Percentiles rank a stretch among this genome's conserved stretches.
Evolutionary conservation across 139 green algal species (phyloP).

Genomic region (Tetradesmus lagerheimii): DNA sequence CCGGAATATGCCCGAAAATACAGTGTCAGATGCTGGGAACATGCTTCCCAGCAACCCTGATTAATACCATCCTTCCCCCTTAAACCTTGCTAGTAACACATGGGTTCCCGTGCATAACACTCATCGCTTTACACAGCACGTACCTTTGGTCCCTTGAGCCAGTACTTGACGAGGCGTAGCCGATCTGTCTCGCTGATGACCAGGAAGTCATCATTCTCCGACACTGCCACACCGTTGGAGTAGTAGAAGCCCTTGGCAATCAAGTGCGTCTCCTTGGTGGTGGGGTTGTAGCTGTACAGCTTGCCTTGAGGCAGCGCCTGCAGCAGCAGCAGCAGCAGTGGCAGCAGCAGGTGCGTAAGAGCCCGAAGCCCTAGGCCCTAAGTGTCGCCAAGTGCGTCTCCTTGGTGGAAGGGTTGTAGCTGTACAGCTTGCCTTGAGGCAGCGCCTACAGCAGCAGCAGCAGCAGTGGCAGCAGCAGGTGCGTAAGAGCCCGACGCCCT

Average conservation of each 20-base stretch:
- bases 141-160: constrained; percentile 63
- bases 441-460: constrained; percentile 48
- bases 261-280: constrained; percentile 51
- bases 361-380: constrained; percentile 56
- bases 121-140: background rate
- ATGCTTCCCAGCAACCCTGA: too few relatives aligned
- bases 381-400: constrained; percentile 56
- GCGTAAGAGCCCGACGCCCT: too few relatives aligned
- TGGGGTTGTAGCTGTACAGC: constrained; percentile 68
- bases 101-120: too few relatives aligned
- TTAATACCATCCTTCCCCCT: too few relatives aligned
- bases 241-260: constrained; percentile 65
- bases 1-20: too few relatives aligned
- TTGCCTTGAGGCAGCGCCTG: constrained; percentile 60
- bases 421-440: constrained; percentile 59
- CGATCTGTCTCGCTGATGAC: constrained; percentile 62
- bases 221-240: constrained; percentile 76
- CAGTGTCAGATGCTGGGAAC: too few relatives aligned
- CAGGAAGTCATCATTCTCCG: constrained; percentile 66
- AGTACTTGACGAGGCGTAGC: constrained; percentile 55
- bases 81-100: too few relatives aligned
- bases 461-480: background rate
- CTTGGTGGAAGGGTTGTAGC: constrained; percentile 58
- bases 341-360: background rate
- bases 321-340: background rate